Percentiles rank a stretch among this genome's conserved stretches.
phyloP scores from a whole-genome alignment of 202 grass and related monocot genomes.

The Musa balbisiana region DNA sequence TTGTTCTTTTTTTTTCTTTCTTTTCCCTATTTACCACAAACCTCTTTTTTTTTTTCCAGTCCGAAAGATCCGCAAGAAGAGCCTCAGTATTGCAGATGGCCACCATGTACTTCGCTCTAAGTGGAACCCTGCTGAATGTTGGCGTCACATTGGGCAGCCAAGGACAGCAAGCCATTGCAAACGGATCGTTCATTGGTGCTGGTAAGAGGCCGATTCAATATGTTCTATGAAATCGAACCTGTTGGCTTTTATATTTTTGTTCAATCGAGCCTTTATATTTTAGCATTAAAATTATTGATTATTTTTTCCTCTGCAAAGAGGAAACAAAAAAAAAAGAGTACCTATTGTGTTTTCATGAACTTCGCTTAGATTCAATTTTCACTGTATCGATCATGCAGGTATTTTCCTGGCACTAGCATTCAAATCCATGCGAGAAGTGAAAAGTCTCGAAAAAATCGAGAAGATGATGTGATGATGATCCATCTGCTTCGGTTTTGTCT shows the following conservation, averaged over 20 bases:
- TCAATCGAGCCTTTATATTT: not conserved
- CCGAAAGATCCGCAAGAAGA: constrained; percentile 76
- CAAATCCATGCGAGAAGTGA: constrained; percentile 75
- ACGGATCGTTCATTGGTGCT: constrained; percentile 60
- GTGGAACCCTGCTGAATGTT: constrained; percentile 80
- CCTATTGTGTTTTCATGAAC: not conserved
- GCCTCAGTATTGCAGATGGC: constrained; percentile 83
- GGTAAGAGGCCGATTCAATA: constrained; percentile 31
- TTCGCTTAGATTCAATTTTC: not conserved
- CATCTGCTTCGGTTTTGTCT: no score
- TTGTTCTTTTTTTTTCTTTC: not conserved
- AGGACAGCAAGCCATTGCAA: constrained; percentile 61
- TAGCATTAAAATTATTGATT: not conserved
- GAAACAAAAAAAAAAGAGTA: not conserved
- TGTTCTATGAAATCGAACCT: not conserved
- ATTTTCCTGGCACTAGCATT: constrained; percentile 55
- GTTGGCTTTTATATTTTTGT: not conserved
- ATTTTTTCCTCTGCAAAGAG: not conserved
- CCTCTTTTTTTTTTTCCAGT: constrained; percentile 30
- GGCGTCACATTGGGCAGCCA: constrained; percentile 67
- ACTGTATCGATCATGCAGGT: constrained; percentile 32
- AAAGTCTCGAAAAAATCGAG: constrained; percentile 79
- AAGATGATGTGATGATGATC: constrained; percentile 51
- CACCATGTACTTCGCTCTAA: constrained; percentile 72
- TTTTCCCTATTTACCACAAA: not conserved